These are phyloP conservation scores for Colletotrichum tanaceti DNA, from an alignment of 2,329 filamentous ascomycete species.

Conservation along the genomic window DNA sequence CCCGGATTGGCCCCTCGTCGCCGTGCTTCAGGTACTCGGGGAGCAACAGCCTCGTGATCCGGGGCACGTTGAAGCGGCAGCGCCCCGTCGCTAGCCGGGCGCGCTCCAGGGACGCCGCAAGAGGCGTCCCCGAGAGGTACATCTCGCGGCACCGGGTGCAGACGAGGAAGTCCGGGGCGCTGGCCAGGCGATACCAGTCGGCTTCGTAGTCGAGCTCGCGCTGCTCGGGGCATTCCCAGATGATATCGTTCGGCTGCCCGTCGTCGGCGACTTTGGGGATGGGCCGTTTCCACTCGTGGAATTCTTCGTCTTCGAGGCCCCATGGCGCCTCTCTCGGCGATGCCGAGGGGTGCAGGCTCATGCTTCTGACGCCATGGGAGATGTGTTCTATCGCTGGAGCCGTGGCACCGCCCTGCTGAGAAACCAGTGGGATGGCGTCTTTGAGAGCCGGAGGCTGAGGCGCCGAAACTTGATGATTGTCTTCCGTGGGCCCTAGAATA, in stretches of 20 bases:
- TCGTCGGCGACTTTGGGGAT: conserved; percentile 12
- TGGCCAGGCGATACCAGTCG: conserved; percentile 49
- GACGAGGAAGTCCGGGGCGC: conserved; percentile 49
- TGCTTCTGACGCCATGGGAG: background rate
- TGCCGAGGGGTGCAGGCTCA: background rate
- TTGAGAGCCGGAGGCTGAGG: background rate
- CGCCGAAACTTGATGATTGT: background rate
- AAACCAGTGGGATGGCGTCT: no score
- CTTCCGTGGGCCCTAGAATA: background rate
- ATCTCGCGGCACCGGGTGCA: conserved; percentile 57
- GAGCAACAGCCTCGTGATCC: conserved; percentile 51
- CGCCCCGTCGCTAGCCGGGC: conserved; percentile 43
- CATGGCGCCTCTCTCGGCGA: background rate
- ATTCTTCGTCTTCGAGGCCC: conserved; percentile 5
- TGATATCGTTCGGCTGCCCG: conserved; percentile 43
- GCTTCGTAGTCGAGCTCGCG: conserved; percentile 47
- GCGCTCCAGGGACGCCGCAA: conserved; percentile 48
- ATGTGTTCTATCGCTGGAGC: background rate
- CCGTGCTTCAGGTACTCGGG: conserved; percentile 46
- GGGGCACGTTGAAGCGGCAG: conserved; percentile 49
- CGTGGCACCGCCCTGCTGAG: background rate
- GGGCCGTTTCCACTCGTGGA: conserved; percentile 22
- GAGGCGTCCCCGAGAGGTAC: conserved; percentile 48
- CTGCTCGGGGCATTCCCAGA: conserved; percentile 47
- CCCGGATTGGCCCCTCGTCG: conserved; percentile 43